A percentile compares a stretch with the other conserved stretches of the same genome.
These are phyloP conservation scores for Calonectria naviculata DNA, from an alignment of 2,329 filamentous ascomycete species.

Conservation along the genomic window DNA sequence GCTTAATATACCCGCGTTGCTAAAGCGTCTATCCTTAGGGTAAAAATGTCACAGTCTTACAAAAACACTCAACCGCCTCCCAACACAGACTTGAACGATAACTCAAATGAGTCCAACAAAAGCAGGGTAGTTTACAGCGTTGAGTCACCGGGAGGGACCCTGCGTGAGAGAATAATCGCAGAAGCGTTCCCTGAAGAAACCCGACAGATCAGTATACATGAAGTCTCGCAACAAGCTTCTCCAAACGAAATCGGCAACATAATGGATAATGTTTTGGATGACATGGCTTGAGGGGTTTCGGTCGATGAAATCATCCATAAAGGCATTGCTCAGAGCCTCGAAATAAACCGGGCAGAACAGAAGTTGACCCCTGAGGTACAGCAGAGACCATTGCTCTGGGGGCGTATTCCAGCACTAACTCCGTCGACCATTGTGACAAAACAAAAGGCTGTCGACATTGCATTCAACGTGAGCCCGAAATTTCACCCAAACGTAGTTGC, in stretches of 20 bases:
- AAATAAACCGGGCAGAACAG: slow-evolving; percentile 7
- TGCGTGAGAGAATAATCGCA: slow-evolving; percentile 20
- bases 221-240: background rate
- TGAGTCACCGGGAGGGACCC: slow-evolving; percentile 31
- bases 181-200: background rate
- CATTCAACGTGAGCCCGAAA: background rate
- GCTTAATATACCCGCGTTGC: background rate
- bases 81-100: background rate
- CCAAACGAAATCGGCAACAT: background rate
- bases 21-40: background rate
- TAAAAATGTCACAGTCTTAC: background rate
- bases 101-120: background rate
- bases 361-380: background rate
- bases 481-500: background rate
- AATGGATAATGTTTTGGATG: background rate
- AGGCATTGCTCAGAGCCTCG: slow-evolving; percentile 32
- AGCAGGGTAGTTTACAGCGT: slow-evolving; percentile 13
- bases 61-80: background rate
- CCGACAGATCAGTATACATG: background rate
- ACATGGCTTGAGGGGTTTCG: slow-evolving; percentile 24
- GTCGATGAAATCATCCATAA: slow-evolving; percentile 32
- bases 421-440: background rate
- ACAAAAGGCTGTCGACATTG: background rate
- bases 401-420: background rate
- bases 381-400: background rate